Percentiles rank a stretch among this genome's conserved stretches.
These are phyloP conservation scores for Talaromyces sp. DNA, from an alignment of 2,329 filamentous ascomycete genomes.

Conservation along the genomic window DNA sequence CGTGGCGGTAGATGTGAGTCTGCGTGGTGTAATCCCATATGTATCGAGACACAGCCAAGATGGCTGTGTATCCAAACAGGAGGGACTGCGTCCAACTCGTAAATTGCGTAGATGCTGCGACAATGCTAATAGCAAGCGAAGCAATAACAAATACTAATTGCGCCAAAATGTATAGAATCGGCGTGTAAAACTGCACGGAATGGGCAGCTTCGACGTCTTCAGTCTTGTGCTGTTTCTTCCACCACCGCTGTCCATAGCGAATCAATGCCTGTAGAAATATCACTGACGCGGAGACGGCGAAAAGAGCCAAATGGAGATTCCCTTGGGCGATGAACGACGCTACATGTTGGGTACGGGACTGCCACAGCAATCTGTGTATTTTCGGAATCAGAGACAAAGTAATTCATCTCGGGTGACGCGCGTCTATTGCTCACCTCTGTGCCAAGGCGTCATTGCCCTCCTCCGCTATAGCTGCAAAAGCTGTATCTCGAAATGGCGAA, in stretches of 20 bases:
- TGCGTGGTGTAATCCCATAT: constrained; percentile 12
- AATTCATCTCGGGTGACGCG: neutral
- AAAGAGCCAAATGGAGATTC: constrained; percentile 18
- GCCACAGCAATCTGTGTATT: constrained; percentile 15
- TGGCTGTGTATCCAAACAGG: constrained; percentile 20
- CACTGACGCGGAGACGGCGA: constrained; percentile 16
- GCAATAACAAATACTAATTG: constrained; percentile 6
- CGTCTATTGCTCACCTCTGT: neutral
- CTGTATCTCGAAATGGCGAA: neutral
- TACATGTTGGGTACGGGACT: constrained; percentile 16
- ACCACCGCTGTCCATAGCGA: constrained; percentile 7
- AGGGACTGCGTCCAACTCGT: constrained; percentile 14
- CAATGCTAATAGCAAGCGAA: constrained; percentile 5
- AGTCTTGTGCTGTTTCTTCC: neutral
- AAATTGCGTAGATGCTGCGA: neutral
- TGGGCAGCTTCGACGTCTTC: constrained; percentile 5
- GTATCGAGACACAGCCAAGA: constrained; percentile 18
- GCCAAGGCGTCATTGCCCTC: neutral
- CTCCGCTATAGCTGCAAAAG: neutral
- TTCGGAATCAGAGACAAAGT: neutral
- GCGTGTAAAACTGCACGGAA: constrained; percentile 7
- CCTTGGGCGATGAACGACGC: constrained; percentile 22
- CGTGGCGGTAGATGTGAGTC: constrained; percentile 18
- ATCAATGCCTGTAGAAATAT: constrained; percentile 14
- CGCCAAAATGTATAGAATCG: constrained; percentile 6